Conservation (phyloP, 2,329 filamentous ascomycete species). For the Bipolaris victoriae region DNA sequence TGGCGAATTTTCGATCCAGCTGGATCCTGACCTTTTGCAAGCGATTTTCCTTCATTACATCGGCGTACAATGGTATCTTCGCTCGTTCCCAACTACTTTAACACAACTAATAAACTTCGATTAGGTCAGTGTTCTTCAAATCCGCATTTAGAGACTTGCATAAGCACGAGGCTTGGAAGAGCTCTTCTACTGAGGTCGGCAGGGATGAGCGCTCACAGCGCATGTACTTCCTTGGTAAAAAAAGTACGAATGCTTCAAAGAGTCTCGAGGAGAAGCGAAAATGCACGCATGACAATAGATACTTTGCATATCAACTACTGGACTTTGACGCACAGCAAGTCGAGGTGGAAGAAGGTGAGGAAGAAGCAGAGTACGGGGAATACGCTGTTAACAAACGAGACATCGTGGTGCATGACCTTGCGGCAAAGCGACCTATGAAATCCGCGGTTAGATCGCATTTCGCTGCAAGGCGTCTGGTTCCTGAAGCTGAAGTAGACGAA, state of each 20-base stretch:
- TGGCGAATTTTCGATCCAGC: constrained; percentile 36
- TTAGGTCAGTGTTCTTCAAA: constrained; percentile 41
- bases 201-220: constrained; percentile 32
- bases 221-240: constrained; percentile 32
- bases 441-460: background rate
- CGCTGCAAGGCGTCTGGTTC: background rate
- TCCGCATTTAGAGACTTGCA: constrained; percentile 27
- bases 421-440: background rate
- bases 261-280: constrained; percentile 32
- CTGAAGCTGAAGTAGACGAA: background rate
- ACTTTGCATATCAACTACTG: constrained; percentile 38
- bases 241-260: background rate
- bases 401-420: no score
- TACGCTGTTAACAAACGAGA: background rate
- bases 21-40: constrained; percentile 42
- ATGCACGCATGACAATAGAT: constrained; percentile 25
- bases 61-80: constrained; percentile 32
- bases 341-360: constrained; percentile 38
- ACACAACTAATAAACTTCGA: background rate
- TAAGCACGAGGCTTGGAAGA: constrained; percentile 28
- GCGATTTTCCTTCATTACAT: constrained; percentile 45
- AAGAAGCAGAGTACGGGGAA: constrained; percentile 37
- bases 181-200: constrained; percentile 20
- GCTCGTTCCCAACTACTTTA: no score
- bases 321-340: constrained; percentile 30